phyloP scores from a whole-genome alignment of 306 rosid genomes.

The Pterocarpus macrocarpus region DNA sequence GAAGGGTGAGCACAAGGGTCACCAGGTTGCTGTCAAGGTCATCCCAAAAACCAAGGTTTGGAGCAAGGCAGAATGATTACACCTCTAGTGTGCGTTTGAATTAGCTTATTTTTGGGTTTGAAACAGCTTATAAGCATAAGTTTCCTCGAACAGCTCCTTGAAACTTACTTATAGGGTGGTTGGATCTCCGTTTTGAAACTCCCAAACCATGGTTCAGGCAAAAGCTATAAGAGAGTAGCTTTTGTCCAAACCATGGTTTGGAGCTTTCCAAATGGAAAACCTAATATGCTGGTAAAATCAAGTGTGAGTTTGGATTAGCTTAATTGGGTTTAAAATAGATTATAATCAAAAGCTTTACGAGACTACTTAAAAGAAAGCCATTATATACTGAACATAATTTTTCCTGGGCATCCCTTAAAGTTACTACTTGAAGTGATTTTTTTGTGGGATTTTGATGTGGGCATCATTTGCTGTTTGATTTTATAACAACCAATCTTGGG shows the following conservation, averaged over 20 bases:
- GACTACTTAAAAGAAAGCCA: neutral
- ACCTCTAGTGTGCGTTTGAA: neutral
- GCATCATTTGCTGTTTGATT: neutral
- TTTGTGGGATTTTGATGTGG: neutral
- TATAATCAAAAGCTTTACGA: neutral
- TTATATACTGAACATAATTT: too few relatives aligned
- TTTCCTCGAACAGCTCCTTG: too few relatives aligned
- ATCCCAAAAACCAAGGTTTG: constrained; percentile 85
- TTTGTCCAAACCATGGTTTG: too few relatives aligned
- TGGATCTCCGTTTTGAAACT: too few relatives aligned
- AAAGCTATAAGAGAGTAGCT: too few relatives aligned
- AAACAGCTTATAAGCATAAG: neutral
- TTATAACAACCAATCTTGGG: neutral
- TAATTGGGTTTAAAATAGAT: neutral
- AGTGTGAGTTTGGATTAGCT: neutral
- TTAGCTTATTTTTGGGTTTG: neutral
- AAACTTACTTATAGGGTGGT: too few relatives aligned
- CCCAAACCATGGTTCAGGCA: too few relatives aligned
- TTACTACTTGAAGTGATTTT: neutral
- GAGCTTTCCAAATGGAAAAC: too few relatives aligned
- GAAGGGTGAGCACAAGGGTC: constrained; percentile 81
- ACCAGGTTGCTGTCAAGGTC: constrained; percentile 87
- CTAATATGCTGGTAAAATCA: too few relatives aligned
- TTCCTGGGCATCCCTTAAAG: too few relatives aligned
- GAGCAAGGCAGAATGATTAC: too few relatives aligned